Conservation (phyloP, 1,284 basidiomycete species). For the Mycena sp. region DNA sequence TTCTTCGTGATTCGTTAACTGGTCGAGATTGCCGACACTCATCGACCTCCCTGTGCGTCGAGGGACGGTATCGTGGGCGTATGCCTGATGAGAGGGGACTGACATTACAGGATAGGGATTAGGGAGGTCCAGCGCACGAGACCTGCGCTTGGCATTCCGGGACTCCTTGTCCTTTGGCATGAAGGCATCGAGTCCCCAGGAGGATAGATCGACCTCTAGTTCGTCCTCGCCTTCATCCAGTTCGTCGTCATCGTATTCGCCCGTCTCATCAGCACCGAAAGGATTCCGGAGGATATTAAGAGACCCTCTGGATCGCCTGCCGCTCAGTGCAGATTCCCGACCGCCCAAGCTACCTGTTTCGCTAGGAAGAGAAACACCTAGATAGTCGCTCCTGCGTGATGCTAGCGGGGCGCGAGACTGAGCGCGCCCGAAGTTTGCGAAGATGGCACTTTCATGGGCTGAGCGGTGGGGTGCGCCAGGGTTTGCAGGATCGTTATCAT, state of each 20-base stretch:
- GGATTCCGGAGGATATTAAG: slow-evolving; percentile 75
- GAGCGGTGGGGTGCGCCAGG: slow-evolving; percentile 66
- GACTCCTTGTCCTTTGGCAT: slow-evolving; percentile 70
- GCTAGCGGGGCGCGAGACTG: slow-evolving; percentile 50
- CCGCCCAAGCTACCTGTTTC: slow-evolving; percentile 59
- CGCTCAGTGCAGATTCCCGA: slow-evolving; percentile 56
- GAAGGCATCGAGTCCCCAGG: slow-evolving; percentile 84
- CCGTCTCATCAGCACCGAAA: slow-evolving; percentile 68
- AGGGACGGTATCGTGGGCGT: slow-evolving; percentile 39
- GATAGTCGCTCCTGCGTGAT: slow-evolving; percentile 67
- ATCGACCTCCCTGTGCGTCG: slow-evolving; percentile 60
- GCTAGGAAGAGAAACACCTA: slow-evolving; percentile 72
- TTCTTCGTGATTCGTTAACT: slow-evolving; percentile 54
- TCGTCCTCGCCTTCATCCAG: slow-evolving; percentile 58
- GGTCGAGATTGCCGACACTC: slow-evolving; percentile 70
- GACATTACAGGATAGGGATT: slow-evolving; percentile 49
- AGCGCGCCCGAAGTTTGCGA: slow-evolving; percentile 73
- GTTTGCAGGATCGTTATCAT: slow-evolving; percentile 81
- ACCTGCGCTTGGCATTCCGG: slow-evolving; percentile 54
- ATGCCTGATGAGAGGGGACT: slow-evolving; percentile 10
- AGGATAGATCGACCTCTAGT: slow-evolving; percentile 80
- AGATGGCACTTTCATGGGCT: slow-evolving; percentile 85
- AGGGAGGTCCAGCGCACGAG: slow-evolving; percentile 59
- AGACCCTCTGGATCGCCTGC: slow-evolving; percentile 59
- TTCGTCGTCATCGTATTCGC: slow-evolving; percentile 66